Base-by-base conservation (phyloP, 2,329 filamentous ascomycete genomes). In the Scedosporium minutisporum region DNA sequence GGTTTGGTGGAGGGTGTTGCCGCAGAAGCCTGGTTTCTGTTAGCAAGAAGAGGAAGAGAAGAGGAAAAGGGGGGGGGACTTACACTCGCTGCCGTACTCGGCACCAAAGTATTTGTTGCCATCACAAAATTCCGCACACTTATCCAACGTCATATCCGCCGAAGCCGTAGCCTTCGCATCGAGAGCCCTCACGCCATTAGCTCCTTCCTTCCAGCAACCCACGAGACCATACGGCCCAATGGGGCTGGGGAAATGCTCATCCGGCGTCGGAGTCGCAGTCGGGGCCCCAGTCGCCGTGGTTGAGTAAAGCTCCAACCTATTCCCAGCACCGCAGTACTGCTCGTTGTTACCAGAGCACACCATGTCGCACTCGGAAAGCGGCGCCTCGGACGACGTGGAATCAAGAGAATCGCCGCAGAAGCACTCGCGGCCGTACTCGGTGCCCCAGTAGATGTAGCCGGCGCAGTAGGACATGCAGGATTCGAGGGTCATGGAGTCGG, bases 381-480 rank as follows among this genome's bases (percentile, higher is more conserved):
- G 68, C 2, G 71, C 73, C 6, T 66, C 67, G 4, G 64, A 63
- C 51, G 70, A 71, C 33, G 67, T 69, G 29, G 66, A 60, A 23
- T 67, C 67, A 9, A 81, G 68, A 4, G 68, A 69, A 66, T 82
- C 77, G 41, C 78, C 80, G 68, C 80, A 83, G 66, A 79, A 82
- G 68, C 74, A 74, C 65, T 74, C 71, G 12, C 68, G 65, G 27
- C 73, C 71, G 64, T 74, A 75, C 67, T 76, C 72, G n/a, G 74
- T 75, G 16, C 73, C 73, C 64, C 75, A 76, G 65, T 70, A 72
- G 29, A 63, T 63, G 55, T 67, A 73, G 42, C 66, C 70, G 14
- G 64, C 65, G 59, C 74, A 76, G 59, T 70, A 72, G 5, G 64
- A 62, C 4, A 70, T 72, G 63, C 74, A 76, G 14, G 63, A 60